phyloP scores from a whole-genome alignment of 2,329 filamentous ascomycete genomes.

The Talaromyces funiculosus region DNA sequence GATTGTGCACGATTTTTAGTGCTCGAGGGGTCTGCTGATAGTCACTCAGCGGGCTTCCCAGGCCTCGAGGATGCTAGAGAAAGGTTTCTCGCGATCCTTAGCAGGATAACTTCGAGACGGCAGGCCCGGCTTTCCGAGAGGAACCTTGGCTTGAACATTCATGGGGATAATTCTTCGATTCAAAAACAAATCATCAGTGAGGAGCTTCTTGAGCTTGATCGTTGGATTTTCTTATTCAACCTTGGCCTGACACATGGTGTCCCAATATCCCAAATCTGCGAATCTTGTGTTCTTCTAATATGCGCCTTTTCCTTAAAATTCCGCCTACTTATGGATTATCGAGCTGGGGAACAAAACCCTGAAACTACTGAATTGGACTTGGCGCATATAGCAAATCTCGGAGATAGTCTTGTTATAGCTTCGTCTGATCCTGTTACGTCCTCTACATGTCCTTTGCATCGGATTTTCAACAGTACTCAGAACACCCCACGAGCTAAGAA shows the following conservation, averaged over 20 bases:
- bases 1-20: conserved; percentile 8
- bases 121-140: background rate
- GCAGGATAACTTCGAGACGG: background rate
- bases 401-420: conserved; percentile 1
- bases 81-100: background rate
- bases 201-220: conserved; percentile 6
- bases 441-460: background rate
- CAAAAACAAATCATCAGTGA: background rate
- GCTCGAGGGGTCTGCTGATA: background rate
- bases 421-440: background rate
- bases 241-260: conserved; percentile 3
- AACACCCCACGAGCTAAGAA: background rate
- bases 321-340: conserved; percentile 3
- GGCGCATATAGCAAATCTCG: conserved; percentile 8
- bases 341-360: background rate
- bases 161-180: background rate
- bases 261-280: background rate
- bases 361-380: background rate
- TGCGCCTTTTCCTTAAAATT: conserved; percentile 12
- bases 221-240: conserved; percentile 10
- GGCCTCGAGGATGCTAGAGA: conserved; percentile 1
- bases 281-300: background rate
- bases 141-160: background rate
- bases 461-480: background rate
- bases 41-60: background rate